Percentiles rank a stretch among this genome's conserved stretches.
These are phyloP conservation scores for Lentinula edodes DNA, from an alignment of 768 basidiomycete genomes.

Conservation along the genomic window DNA sequence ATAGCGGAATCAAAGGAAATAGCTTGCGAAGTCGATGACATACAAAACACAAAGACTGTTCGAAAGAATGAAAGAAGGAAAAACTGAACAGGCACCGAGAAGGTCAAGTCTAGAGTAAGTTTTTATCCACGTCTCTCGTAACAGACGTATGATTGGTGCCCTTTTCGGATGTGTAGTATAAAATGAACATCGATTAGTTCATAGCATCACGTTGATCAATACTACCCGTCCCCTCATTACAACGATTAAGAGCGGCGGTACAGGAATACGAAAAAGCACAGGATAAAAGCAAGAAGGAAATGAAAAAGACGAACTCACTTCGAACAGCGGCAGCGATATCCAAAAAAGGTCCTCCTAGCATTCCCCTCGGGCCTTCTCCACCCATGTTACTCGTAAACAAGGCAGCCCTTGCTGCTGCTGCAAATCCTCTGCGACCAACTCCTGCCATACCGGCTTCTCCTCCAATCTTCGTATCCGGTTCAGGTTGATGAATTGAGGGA, in stretches of 20 bases:
- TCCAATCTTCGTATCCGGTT: conserved; percentile 66
- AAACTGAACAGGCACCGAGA: not conserved
- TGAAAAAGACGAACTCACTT: conserved; percentile 25
- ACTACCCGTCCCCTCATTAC: too few species aligned
- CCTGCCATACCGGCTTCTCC: conserved; percentile 88
- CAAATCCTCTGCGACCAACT: conserved; percentile 81
- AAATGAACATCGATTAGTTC: not conserved
- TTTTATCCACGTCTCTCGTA: not conserved
- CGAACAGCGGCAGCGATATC: conserved; percentile 35
- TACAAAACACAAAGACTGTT: too few species aligned
- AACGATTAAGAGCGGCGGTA: too few species aligned
- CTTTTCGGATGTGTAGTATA: not conserved
- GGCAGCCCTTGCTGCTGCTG: conserved; percentile 64
- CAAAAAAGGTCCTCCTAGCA: conserved; percentile 22
- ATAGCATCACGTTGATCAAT: not conserved
- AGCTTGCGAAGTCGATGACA: too few species aligned
- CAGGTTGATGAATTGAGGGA: conserved; percentile 17
- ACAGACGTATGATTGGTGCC: not conserved
- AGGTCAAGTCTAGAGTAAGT: too few species aligned
- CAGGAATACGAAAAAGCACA: too few species aligned
- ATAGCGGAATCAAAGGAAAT: too few species aligned
- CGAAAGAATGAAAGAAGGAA: too few species aligned
- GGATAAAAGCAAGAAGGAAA: not conserved
- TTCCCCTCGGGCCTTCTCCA: conserved; percentile 6
- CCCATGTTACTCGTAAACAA: conserved; percentile 28